Evolutionary conservation across 805 yeast genomes (phyloP).

Genomic region (Lachancea meyersii): DNA sequence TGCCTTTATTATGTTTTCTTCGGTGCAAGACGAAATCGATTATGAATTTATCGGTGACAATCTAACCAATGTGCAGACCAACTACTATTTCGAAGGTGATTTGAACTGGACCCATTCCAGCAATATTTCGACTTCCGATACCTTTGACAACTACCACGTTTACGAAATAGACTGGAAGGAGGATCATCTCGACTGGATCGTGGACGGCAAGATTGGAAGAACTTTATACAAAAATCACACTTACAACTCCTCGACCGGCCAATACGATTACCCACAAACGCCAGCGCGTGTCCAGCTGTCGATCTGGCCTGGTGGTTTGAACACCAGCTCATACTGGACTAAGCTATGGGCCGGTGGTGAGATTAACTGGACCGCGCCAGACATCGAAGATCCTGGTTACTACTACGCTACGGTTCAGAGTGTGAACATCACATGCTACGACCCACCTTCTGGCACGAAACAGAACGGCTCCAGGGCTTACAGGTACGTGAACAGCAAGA

Average conservation of each 20-base stretch:
- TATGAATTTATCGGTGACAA: constrained; percentile 78
- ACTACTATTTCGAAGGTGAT: constrained; percentile 72
- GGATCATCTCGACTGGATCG: constrained; percentile 60
- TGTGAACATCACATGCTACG: constrained; percentile 62
- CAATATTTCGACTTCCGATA: constrained; percentile 37
- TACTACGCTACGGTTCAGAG: constrained; percentile 60
- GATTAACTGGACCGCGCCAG: constrained; percentile 75
- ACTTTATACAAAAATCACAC: constrained; percentile 56
- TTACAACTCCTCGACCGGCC: constrained; percentile 53
- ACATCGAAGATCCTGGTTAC: constrained; percentile 73
- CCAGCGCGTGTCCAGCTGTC: constrained; percentile 70
- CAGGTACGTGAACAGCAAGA: constrained; percentile 45
- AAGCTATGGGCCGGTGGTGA: constrained; percentile 84
- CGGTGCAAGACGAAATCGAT: constrained; percentile 88
- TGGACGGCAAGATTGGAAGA: constrained; percentile 66
- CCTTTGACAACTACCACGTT: constrained; percentile 64
- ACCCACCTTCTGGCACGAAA: constrained; percentile 53
- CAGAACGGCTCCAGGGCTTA: constrained; percentile 45
- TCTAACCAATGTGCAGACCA: constrained; percentile 61
- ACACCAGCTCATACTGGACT: constrained; percentile 51
- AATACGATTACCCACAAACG: constrained; percentile 61
- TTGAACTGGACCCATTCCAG: constrained; percentile 51
- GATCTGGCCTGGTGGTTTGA: constrained; percentile 71
- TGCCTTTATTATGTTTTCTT: constrained; percentile 74
- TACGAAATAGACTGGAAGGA: constrained; percentile 80